Conservation (phyloP, 257 asterid species). For the Nicotiana sylvestris region DNA sequence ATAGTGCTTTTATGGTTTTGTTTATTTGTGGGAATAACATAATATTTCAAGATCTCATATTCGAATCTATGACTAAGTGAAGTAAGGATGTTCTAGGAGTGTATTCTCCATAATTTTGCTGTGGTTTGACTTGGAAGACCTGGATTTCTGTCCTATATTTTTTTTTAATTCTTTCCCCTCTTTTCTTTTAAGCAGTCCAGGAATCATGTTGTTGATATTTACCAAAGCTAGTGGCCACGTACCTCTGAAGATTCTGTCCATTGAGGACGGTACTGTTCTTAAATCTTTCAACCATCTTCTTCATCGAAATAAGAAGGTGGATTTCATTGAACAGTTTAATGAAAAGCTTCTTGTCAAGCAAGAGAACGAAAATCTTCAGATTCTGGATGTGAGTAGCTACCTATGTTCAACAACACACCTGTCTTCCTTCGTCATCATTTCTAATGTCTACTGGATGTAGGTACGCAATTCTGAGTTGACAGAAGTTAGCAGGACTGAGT, state of each 20-base stretch:
- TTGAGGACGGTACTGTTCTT: constrained; percentile 95
- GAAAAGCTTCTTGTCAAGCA: constrained; percentile 99
- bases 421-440: background rate
- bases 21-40: constrained; percentile 1
- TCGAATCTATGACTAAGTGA: constrained; percentile 1
- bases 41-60: background rate
- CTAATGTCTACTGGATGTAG: constrained; percentile 39
- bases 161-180: background rate
- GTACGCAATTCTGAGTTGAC: constrained; percentile 86
- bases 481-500: constrained; percentile 91
- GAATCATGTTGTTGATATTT: constrained; percentile 86
- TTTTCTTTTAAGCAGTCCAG: constrained; percentile 61
- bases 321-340: constrained; percentile 93
- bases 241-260: constrained; percentile 84
- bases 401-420: background rate
- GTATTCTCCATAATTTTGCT: background rate
- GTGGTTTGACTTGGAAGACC: background rate
- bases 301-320: constrained; percentile 91
- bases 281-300: constrained; percentile 89
- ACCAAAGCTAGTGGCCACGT: constrained; percentile 66
- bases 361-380: constrained; percentile 96
- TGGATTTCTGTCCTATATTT: background rate
- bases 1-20: background rate
- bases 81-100: background rate
- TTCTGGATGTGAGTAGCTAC: constrained; percentile 67